These are phyloP conservation scores for Cladosporium colombiae DNA, from an alignment of 2,329 filamentous ascomycete genomes.

Conservation along the genomic window DNA sequence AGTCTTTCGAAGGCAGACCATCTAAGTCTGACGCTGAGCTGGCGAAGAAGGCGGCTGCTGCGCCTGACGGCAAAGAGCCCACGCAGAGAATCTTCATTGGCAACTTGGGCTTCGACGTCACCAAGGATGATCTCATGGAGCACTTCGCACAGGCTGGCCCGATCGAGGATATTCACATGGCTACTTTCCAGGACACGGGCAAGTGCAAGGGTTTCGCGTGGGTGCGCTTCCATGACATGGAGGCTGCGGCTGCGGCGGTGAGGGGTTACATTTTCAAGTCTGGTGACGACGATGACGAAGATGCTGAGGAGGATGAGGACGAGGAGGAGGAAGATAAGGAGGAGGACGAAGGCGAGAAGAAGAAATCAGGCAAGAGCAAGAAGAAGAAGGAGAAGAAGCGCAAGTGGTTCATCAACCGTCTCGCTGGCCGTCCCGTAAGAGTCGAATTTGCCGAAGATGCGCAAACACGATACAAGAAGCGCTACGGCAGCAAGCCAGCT, in stretches of 20 bases:
- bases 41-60: constrained; percentile 36
- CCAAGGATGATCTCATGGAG: constrained; percentile 74
- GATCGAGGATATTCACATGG: constrained; percentile 80
- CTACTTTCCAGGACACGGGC: constrained; percentile 92
- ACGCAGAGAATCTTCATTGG: constrained; percentile 83
- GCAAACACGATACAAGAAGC: constrained; percentile 86
- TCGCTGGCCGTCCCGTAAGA: constrained; percentile 77
- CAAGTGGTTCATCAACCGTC: constrained; percentile 80
- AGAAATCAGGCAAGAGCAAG: constrained; percentile 47
- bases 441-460: constrained; percentile 94
- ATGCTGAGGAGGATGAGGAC: constrained; percentile 54
- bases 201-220: constrained; percentile 98
- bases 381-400: constrained; percentile 49
- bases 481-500: constrained; percentile 63
- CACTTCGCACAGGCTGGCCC: constrained; percentile 86
- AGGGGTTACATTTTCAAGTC: constrained; percentile 75
- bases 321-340: constrained; percentile 36
- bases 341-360: constrained; percentile 47
- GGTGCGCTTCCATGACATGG: constrained; percentile 83
- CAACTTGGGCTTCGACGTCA: constrained; percentile 52
- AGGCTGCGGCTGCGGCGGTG: constrained; percentile 73
- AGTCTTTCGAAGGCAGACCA: constrained; percentile 86
- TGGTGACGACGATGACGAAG: constrained; percentile 47
- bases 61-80: constrained; percentile 58
- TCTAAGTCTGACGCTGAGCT: constrained; percentile 22